These are phyloP conservation scores for Drechslerella dactyloides DNA, from an alignment of 2,329 filamentous ascomycete genomes.

Conservation along the genomic window DNA sequence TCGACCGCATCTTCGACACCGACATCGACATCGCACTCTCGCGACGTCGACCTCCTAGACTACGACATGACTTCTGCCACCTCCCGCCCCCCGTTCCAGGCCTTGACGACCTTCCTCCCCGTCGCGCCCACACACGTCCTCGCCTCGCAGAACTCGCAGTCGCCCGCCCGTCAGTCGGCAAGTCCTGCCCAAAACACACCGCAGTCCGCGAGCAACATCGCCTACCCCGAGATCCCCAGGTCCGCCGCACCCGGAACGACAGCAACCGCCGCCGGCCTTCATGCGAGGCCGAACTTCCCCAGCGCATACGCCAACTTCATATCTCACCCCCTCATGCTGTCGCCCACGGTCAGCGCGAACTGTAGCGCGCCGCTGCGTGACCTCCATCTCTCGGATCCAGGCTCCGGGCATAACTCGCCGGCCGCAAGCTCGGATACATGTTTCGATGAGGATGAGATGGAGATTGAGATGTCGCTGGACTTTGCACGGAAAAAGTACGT, in stretches of 20 bases:
- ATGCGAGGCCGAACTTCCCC: constrained; percentile 11
- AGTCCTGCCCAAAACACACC: constrained; percentile 5
- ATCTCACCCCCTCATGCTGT: constrained; percentile 40
- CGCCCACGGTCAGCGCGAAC: constrained; percentile 43
- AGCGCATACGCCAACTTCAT: constrained; percentile 30
- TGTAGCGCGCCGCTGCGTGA: constrained; percentile 47
- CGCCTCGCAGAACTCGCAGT: constrained; percentile 25
- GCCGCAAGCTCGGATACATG: constrained; percentile 47
- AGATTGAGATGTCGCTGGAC: constrained; percentile 46
- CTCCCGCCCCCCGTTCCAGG: constrained; percentile 7
- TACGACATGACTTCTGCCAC: constrained; percentile 36
- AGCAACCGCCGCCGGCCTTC: not conserved
- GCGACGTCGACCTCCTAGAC: not conserved
- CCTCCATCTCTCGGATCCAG: constrained; percentile 35
- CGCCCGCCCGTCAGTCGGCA: not conserved
- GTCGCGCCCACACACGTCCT: constrained; percentile 41
- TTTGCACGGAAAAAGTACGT: constrained; percentile 38
- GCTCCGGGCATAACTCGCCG: constrained; percentile 40
- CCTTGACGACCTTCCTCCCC: constrained; percentile 35
- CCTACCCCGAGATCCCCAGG: constrained; percentile 29
- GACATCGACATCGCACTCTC: not conserved
- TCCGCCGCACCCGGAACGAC: constrained; percentile 15
- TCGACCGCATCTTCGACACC: constrained; percentile 6
- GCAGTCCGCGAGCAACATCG: not conserved
- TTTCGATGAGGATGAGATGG: constrained; percentile 48